Percentiles rank a stretch among this genome's conserved stretches.
phyloP scores from a whole-genome alignment of 2,329 filamentous ascomycete species.

The Aspergillus novoparasiticus region DNA sequence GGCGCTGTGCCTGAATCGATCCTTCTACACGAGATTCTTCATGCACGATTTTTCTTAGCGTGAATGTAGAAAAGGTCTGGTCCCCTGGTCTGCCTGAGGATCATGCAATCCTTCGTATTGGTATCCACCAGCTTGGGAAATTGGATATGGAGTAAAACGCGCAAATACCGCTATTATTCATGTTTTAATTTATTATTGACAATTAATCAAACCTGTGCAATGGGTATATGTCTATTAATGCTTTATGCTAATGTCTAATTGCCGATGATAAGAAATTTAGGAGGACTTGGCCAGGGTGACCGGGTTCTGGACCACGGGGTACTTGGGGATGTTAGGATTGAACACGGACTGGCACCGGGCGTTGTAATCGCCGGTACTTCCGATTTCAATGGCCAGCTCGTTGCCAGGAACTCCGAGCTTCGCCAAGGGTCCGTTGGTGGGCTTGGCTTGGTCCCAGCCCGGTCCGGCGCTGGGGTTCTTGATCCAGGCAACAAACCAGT shows the following conservation, averaged over 20 bases:
- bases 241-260: background rate
- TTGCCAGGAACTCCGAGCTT: slow-evolving; percentile 22
- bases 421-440: slow-evolving; percentile 21
- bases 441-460: slow-evolving; percentile 19
- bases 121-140: background rate
- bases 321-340: slow-evolving; percentile 22
- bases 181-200: background rate
- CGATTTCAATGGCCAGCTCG: slow-evolving; percentile 19
- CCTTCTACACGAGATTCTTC: slow-evolving; percentile 1
- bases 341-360: slow-evolving; percentile 24
- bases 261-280: background rate
- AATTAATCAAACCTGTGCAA: background rate
- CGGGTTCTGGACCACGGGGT: slow-evolving; percentile 23
- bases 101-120: background rate
- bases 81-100: background rate
- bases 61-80: background rate
- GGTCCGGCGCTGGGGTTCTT: slow-evolving; percentile 22
- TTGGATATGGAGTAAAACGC: background rate
- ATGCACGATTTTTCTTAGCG: background rate
- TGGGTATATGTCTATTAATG: slow-evolving; percentile 3
- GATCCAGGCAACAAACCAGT: slow-evolving; percentile 27
- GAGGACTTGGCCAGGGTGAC: slow-evolving; percentile 12
- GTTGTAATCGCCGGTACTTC: slow-evolving; percentile 23
- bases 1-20: background rate
- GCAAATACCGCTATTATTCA: background rate